Percentiles rank a stretch among this genome's conserved stretches.
Conservation (phyloP, 129 eudicot species). For the Calendula officinalis region DNA sequence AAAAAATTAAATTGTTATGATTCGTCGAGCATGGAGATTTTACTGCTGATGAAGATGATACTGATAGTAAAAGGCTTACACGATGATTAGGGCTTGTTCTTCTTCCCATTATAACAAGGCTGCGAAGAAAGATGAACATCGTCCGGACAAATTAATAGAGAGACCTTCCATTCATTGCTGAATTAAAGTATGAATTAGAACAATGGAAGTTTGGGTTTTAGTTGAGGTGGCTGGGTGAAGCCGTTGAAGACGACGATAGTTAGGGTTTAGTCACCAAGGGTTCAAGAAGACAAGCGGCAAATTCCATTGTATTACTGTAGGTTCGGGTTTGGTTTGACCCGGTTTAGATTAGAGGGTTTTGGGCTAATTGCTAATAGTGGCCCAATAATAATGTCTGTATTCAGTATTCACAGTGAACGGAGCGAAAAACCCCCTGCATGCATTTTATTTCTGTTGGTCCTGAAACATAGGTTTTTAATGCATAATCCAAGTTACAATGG, state of each 20-base stretch:
- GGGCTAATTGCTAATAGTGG: slow-evolving; percentile 6
- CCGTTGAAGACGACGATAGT: slow-evolving; percentile 8
- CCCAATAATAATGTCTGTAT: slow-evolving; percentile 9
- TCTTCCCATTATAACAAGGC: slow-evolving; percentile 46
- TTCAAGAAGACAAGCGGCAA: slow-evolving; percentile 52
- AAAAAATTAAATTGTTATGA: slow-evolving; percentile 1
- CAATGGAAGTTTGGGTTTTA: slow-evolving; percentile 20
- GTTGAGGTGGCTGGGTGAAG: slow-evolving; percentile 12
- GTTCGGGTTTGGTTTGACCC: slow-evolving; percentile 25
- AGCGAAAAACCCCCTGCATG: too few relatives aligned
- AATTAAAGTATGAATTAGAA: not conserved
- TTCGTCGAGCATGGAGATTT: not conserved
- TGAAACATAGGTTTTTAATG: too few relatives aligned
- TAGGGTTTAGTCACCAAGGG: slow-evolving; percentile 47
- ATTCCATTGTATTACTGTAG: slow-evolving; percentile 8
- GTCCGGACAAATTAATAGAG: slow-evolving; percentile 29
- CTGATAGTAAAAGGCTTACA: slow-evolving; percentile 43
- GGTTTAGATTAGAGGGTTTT: slow-evolving; percentile 2
- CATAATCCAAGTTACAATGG: too few relatives aligned
- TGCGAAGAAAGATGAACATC: slow-evolving; percentile 63
- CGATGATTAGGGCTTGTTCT: slow-evolving; percentile 36
- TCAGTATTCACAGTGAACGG: too few relatives aligned
- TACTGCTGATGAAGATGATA: slow-evolving; percentile 8
- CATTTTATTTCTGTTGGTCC: too few relatives aligned
- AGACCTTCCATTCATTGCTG: slow-evolving; percentile 33